Base-by-base conservation (phyloP, 2,329 filamentous ascomycete species). In the Blastomyces parvus region DNA sequence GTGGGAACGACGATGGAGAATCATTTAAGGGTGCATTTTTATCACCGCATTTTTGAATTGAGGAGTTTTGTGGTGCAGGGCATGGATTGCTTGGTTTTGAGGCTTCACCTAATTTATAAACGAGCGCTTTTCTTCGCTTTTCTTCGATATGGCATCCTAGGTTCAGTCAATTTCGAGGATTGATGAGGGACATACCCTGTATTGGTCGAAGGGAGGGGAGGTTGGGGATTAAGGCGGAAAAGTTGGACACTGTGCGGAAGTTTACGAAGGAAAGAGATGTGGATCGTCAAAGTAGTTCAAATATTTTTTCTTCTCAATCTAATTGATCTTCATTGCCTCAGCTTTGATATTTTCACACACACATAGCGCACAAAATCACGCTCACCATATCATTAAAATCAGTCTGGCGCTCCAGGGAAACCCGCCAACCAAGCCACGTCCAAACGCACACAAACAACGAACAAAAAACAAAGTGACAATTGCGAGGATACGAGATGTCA, bases 401-500 rank as follows among this genome's bases (percentile, higher is more conserved):
- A 3, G 25, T 2, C 25, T 53, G 30, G 17, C 14, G 30, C 17
- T 19, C 25, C 17, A 7, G 1, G 17, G 4, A 53, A 53, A 53
- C 17, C 2, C 3, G 2, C 53, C 13, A 56, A 36, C 30, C 52
- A 7, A 17, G 9, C 4, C 36, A 13, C 36, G 9, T 38, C 9
- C 9, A 13, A 38, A 56, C 22, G 11, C 38, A 8, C 22, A 46
- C 13, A 17, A 52, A 62, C 30, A 11, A 62, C 25, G 5, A 44
- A 42, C 17, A 42, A 62, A 60, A 52, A 46, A 55, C 66, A 17
- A 33, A 55, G 17, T 36, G 52, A 55, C 17, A 42, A 65, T 40
- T 30, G 59, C 64, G 58, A 25, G 61, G 65, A 68, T 59, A 76
- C 60, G 65, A 68, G 59, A 76, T 80, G 68, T 80, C 70, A 71